Conservation (phyloP, 495 filamentous ascomycete species). For the Mycothermus thermophilus region DNA sequence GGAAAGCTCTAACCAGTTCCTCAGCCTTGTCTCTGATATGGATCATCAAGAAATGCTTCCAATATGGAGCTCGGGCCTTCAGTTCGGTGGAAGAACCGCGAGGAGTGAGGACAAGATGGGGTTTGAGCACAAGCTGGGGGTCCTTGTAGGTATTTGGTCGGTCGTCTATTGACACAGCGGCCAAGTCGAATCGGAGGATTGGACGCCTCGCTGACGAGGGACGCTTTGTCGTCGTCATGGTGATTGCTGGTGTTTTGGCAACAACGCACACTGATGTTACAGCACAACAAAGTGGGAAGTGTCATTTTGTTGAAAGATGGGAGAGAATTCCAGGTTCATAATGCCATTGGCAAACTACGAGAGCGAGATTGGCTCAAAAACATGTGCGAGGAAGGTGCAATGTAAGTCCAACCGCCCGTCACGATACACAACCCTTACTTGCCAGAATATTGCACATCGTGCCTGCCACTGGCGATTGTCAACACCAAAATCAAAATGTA, state of each 20-base stretch:
- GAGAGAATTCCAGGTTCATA: too few species aligned
- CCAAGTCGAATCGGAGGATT: conserved; percentile 12
- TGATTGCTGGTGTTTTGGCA: background rate
- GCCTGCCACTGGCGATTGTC: too few species aligned
- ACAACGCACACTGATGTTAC: too few species aligned
- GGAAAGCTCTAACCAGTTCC: conserved; percentile 19
- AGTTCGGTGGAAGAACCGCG: conserved; percentile 10
- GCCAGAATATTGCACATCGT: too few species aligned
- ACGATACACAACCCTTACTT: too few species aligned
- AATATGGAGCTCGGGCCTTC: conserved; percentile 5
- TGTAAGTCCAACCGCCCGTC: too few species aligned
- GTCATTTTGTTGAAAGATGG: too few species aligned
- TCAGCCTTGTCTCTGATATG: conserved; percentile 23
- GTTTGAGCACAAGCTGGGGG: conserved; percentile 20
- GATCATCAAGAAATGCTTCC: conserved; percentile 16
- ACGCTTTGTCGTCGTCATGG: conserved; percentile 6
- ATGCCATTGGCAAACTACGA: too few species aligned
- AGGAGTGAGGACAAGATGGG: conserved; percentile 7
- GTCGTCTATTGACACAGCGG: conserved; percentile 11
- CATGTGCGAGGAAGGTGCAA: too few species aligned
- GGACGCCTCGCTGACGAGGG: conserved; percentile 1
- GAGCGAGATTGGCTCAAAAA: too few species aligned
- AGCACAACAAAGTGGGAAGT: too few species aligned
- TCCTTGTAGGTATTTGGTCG: conserved; percentile 13
- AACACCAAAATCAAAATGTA: too few species aligned